phyloP scores from a whole-genome alignment of 2,329 filamentous ascomycete genomes.

The Colletotrichum higginsianum region DNA sequence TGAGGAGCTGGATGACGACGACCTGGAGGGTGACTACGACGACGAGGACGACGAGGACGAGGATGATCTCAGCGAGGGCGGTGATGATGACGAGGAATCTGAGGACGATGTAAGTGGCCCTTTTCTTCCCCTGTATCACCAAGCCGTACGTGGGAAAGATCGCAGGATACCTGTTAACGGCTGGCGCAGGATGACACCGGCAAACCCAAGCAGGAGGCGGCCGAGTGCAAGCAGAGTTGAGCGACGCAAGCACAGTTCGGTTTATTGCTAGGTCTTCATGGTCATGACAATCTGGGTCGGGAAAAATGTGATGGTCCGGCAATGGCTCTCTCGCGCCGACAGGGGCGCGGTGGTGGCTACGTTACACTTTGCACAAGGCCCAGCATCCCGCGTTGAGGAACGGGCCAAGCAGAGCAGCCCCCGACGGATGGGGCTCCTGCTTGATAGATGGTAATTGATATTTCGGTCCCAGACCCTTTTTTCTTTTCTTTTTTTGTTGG shows the following conservation, averaged over 20 bases:
- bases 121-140: no score
- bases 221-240: conserved; percentile 97
- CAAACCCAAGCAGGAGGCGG: conserved; percentile 94
- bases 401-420: conserved; percentile 30
- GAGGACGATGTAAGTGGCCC: conserved; percentile 79
- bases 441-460: conserved; percentile 44
- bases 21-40: conserved; percentile 85
- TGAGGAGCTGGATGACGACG: conserved; percentile 90
- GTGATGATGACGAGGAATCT: conserved; percentile 86
- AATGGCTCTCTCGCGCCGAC: conserved; percentile 24
- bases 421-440: conserved; percentile 19
- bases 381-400: conserved; percentile 11
- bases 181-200: conserved; percentile 80
- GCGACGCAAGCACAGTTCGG: conserved; percentile 55
- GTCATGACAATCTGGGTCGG: conserved; percentile 19
- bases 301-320: conserved; percentile 21
- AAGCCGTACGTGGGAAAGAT: background rate
- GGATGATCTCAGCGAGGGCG: conserved; percentile 85
- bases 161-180: conserved; percentile 38
- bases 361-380: conserved; percentile 8
- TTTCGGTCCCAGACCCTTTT: conserved; percentile 25
- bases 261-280: conserved; percentile 39
- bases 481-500: background rate
- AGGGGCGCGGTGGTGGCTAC: conserved; percentile 13
- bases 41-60: conserved; percentile 95